Evolutionary conservation across 129 eudicot species (phyloP), one percentile per base, ranked within the genome.

Genomic region (Arctium minus): DNA sequence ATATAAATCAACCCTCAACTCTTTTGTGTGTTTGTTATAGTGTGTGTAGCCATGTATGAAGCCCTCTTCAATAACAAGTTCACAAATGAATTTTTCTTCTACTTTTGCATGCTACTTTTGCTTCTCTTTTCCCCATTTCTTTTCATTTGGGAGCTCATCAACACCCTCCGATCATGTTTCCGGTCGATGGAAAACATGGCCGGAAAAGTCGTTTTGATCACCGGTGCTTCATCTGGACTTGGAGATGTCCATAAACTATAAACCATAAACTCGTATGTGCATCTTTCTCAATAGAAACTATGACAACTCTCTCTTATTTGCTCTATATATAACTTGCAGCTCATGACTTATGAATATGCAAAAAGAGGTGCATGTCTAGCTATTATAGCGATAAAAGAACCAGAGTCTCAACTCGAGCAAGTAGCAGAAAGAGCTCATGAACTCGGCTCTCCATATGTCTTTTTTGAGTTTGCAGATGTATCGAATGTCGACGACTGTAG

Each of bases 221-320:
- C 91, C 2, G 91, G 91, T 56, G 91, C 91, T 76, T 84, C 91
- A 29, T 83, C 87, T 0, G 91, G 92, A 73, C 85, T 86, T 9
- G 92, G 92, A 80, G 92, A 89, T 90, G 92, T 83, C 36, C 1
- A 64, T 81, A 68, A 17, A 53, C 53, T 32, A 8, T 50, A 77
- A 60, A 64, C 40, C 30, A 17, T 11, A 65, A 30, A 2, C 5
- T 27, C 22, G 4, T 32, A 12, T 2, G 7, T 31, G 35, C 31
- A 15, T 6, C 4, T 3, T n/a, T n/a, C n/a, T n/a, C 48, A 8
- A 32, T 8, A 2, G 6, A 11, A 46, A 46, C 53, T 9, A 46
- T 2, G 2, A 36, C 7, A 6, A 53, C 4, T 56, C 40, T 65
- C n/a, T 31, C n/a, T n/a, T n/a, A 37, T 29, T 27, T 64, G 4